Percentiles rank a stretch among this genome's conserved stretches.
Conservation (phyloP, 2,329 filamentous ascomycete genomes). For the Chaetoscypha palmicola region DNA sequence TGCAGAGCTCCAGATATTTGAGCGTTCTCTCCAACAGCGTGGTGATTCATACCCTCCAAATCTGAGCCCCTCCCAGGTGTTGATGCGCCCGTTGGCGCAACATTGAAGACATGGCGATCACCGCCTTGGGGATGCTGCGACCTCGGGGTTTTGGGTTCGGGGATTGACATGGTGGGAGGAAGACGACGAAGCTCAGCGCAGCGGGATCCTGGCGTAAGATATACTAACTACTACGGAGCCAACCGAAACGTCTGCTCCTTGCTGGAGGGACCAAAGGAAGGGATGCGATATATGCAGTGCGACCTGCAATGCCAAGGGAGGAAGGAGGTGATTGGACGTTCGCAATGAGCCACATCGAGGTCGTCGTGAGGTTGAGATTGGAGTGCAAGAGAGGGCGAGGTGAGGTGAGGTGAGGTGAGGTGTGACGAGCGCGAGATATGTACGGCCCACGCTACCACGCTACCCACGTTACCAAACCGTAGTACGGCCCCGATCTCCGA, state of each 20-base stretch:
- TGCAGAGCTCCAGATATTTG: constrained; percentile 10
- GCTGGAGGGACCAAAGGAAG: neutral
- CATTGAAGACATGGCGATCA: constrained; percentile 5
- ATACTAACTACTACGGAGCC: neutral
- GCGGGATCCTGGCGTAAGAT: neutral
- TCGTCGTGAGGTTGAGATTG: neutral
- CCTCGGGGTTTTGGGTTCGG: constrained; percentile 16
- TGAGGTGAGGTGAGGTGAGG: neutral
- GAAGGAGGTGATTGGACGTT: constrained; percentile 10
- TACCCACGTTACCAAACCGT: neutral
- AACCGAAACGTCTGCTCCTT: neutral
- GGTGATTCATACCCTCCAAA: constrained; percentile 12
- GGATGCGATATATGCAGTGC: constrained; percentile 8
- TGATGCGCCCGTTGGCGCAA: constrained; percentile 6
- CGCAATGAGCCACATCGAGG: constrained; percentile 12
- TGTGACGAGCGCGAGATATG: neutral
- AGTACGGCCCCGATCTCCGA: neutral
- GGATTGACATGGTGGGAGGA: constrained; percentile 21
- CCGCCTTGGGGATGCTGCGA: constrained; percentile 12
- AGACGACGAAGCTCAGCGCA: neutral
- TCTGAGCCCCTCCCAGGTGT: constrained; percentile 5
- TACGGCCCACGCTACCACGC: neutral
- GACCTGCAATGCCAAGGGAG: constrained; percentile 14
- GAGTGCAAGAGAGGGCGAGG: neutral
- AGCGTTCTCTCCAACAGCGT: constrained; percentile 13